phyloP scores from a whole-genome alignment of 164 flowering plant genomes.

The Vitis amurensis region DNA sequence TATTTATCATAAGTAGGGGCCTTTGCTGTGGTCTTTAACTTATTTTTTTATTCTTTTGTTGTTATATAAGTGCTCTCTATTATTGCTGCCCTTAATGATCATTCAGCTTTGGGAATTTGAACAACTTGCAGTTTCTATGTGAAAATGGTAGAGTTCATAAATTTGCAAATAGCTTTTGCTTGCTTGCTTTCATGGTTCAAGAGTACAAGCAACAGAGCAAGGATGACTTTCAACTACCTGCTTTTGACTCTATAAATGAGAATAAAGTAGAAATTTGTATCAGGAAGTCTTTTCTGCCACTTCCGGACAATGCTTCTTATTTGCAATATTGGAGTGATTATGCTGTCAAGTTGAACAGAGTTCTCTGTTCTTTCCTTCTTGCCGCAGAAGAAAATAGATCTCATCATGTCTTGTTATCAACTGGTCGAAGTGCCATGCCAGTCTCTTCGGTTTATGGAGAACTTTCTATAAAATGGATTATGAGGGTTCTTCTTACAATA shows the following conservation, averaged over 20 bases:
- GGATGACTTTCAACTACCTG: constrained; percentile 25
- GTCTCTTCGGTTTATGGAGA: constrained; percentile 64
- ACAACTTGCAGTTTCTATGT: constrained; percentile 87
- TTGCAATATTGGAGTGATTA: constrained; percentile 63
- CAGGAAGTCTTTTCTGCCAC: constrained; percentile 19
- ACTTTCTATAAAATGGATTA: constrained; percentile 81
- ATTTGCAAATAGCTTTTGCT: constrained; percentile 91
- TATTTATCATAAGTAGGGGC: neutral
- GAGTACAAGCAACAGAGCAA: constrained; percentile 44
- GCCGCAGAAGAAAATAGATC: constrained; percentile 46
- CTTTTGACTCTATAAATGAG: constrained; percentile 24
- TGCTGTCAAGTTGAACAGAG: constrained; percentile 63
- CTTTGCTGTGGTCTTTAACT: neutral
- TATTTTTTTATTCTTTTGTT: neutral
- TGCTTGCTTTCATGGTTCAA: constrained; percentile 81
- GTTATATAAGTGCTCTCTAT: neutral
- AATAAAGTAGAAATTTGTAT: constrained; percentile 13
- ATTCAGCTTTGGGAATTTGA: constrained; percentile 82
- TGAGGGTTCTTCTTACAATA: constrained; percentile 74
- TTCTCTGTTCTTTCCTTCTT: constrained; percentile 75
- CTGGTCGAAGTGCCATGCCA: constrained; percentile 40
- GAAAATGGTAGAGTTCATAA: constrained; percentile 96
- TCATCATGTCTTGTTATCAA: constrained; percentile 32
- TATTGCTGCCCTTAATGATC: constrained; percentile 48
- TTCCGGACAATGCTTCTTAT: constrained; percentile 25